Base-by-base conservation (phyloP, 495 filamentous ascomycete genomes). In the Hypoxylon cercidicola region DNA sequence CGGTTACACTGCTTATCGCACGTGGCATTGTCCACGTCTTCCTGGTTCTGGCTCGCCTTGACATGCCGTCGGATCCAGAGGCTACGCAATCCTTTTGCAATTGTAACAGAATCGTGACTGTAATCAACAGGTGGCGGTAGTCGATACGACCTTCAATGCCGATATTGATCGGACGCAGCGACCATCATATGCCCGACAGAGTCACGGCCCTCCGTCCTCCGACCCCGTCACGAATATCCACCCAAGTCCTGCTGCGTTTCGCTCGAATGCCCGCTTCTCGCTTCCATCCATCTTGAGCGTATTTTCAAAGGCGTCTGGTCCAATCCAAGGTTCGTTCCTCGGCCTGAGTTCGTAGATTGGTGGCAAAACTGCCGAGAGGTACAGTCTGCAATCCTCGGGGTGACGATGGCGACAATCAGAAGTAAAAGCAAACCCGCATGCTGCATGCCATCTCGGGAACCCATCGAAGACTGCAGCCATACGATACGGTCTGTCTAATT, bases 1-100 rank as follows among this genome's bases (percentile, higher is more conserved):
- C 55, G 60, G 64, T 68, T 60, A 56, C 65, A 68, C 60, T 21
- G 18, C 65, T 23, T 60, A 41, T 28, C 54, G 45, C 65, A 63
- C 60, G 60, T 68, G 55, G 60, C 21, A 53, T 57, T 41, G 20
- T 15, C 43, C 21, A 51, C 23, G 16, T 46, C 16, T 47, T 12
- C 39, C 21, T 32, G 49, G 43, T 30, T 40, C 47, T 25, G 45
- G 65, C 44, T 46, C 32, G 34, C n/a, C 41, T 12, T 46, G 43
- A 49, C 39, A 32, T 43, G 13, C 44, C 16, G 55, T 43, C 16
- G 34, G 32, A 45, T 9, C 47, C 44, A 34, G 32, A 55, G 40
- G 10, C 23, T 12, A 12, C 30, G 23, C 40, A 54, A 61, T 30
- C 15, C 23, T 60, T 28, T 35, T 30, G 39, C 20, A 47, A 23